These are phyloP conservation scores for Podaxis sp. DNA, from an alignment of 768 basidiomycete species.

Conservation along the genomic window DNA sequence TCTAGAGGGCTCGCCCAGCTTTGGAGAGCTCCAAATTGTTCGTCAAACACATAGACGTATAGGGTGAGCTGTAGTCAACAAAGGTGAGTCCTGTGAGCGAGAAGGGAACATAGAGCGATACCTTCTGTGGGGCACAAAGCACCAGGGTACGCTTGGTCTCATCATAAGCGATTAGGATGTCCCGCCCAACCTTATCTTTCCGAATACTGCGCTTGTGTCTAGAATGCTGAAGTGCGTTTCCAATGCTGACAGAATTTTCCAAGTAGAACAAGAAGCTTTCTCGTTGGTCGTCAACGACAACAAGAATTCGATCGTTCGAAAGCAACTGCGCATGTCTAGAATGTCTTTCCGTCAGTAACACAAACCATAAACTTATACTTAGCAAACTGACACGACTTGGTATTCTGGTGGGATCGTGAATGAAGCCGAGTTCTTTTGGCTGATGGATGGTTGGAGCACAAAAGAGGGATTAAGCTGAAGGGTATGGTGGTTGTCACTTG, in stretches of 20 bases:
- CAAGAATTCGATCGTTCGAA: constrained; percentile 36
- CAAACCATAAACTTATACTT: background rate
- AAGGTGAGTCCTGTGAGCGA: background rate
- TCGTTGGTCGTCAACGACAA: constrained; percentile 36
- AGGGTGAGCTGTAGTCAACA: constrained; percentile 30
- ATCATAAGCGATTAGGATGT: constrained; percentile 48
- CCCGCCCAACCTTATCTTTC: constrained; percentile 43
- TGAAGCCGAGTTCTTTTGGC: constrained; percentile 21
- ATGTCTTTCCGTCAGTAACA: constrained; percentile 4
- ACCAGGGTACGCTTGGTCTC: constrained; percentile 50
- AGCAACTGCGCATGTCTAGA: constrained; percentile 37
- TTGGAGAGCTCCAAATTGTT: constrained; percentile 41
- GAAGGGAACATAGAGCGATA: constrained; percentile 15
- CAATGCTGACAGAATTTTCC: constrained; percentile 32
- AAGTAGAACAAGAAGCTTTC: constrained; percentile 38
- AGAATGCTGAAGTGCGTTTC: constrained; percentile 26
- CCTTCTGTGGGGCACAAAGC: constrained; percentile 44
- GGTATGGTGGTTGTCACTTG: constrained; percentile 34
- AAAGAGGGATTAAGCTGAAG: constrained; percentile 32
- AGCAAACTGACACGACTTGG: constrained; percentile 32
- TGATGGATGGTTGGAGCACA: constrained; percentile 30
- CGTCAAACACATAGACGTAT: constrained; percentile 49
- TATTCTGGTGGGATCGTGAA: constrained; percentile 25
- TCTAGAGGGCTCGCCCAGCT: constrained; percentile 40
- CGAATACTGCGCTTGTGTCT: constrained; percentile 34